phyloP scores from a whole-genome alignment of 768 basidiomycete genomes.

The Hygrophorus pudorinus region DNA sequence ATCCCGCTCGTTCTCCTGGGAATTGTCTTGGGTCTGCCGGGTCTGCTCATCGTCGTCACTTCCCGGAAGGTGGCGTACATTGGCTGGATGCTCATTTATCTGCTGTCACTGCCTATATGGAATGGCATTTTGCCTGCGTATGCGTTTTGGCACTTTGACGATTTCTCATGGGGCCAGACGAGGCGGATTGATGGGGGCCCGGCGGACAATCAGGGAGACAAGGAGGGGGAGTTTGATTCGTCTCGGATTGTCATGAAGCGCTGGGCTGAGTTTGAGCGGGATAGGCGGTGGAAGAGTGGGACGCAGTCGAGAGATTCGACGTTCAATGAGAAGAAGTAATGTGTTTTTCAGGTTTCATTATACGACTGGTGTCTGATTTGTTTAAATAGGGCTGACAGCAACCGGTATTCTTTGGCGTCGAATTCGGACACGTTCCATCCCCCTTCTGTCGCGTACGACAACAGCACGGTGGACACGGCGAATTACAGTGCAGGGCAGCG shows the following conservation, averaged over 20 bases:
- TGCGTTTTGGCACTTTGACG: conserved; percentile 99
- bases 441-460: conserved; percentile 40
- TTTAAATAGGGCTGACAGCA: conserved; percentile 25
- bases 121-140: conserved; percentile 94
- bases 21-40: conserved; percentile 93
- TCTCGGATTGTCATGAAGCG: conserved; percentile 97
- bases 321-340: conserved; percentile 66
- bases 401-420: conserved; percentile 71
- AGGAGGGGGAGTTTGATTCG: conserved; percentile 97
- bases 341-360: conserved; percentile 4
- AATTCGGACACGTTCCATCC: conserved; percentile 64
- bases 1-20: conserved; percentile 90
- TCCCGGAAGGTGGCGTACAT: conserved; percentile 89
- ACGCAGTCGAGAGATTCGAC: conserved; percentile 73
- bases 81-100: conserved; percentile 95
- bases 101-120: conserved; percentile 91
- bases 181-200: conserved; percentile 71
- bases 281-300: conserved; percentile 87
- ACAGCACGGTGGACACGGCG: conserved; percentile 53
- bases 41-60: conserved; percentile 91
- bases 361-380: conserved; percentile 5
- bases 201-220: conserved; percentile 62
- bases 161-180: conserved; percentile 97
- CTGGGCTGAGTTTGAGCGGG: conserved; percentile 97
- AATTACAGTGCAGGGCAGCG: conserved; percentile 33